Percentiles rank a stretch among this genome's conserved stretches.
Evolutionary conservation across 306 rosid genomes (phyloP).

Genomic region (Malus sieversii): DNA sequence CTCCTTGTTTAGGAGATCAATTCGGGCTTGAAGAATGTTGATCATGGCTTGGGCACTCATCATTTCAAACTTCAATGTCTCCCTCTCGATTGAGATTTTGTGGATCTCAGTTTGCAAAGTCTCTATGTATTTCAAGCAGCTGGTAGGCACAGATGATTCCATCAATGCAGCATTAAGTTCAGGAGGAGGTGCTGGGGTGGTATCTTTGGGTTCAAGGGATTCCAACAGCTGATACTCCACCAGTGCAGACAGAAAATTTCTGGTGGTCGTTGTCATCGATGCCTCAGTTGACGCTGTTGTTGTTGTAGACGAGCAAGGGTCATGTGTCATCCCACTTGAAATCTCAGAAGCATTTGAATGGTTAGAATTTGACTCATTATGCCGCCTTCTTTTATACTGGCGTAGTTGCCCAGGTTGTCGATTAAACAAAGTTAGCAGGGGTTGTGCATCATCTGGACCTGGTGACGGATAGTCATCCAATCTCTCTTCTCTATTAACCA

Average conservation of each 20-base stretch:
- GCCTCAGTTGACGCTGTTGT: constrained; percentile 40
- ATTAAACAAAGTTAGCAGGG: constrained; percentile 32
- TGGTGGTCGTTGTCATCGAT: constrained; percentile 33
- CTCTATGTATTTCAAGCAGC: constrained; percentile 57
- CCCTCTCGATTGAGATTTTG: constrained; percentile 62
- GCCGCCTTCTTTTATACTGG: constrained; percentile 66
- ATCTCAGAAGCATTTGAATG: constrained; percentile 55
- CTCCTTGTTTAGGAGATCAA: constrained; percentile 58
- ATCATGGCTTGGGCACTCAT: constrained; percentile 85
- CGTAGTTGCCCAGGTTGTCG: constrained; percentile 56
- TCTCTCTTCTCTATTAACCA: constrained; percentile 36
- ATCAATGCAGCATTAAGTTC: constrained; percentile 36
- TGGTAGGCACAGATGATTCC: constrained; percentile 53
- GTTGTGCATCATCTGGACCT: constrained; percentile 17
- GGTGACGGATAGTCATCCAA: constrained; percentile 44
- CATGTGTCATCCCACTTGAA: constrained; percentile 51
- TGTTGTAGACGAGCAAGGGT: constrained; percentile 63
- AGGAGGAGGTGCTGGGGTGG: constrained; percentile 24
- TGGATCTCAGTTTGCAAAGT: constrained; percentile 62
- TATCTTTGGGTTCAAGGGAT: constrained; percentile 66
- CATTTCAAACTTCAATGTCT: constrained; percentile 74
- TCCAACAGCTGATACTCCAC: constrained; percentile 81
- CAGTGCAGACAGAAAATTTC: constrained; percentile 75
- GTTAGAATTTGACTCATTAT: constrained; percentile 38
- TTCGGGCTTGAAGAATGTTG: constrained; percentile 66